Conservation (phyloP, 176 grass and related monocot genomes). For the Triticum urartu region DNA sequence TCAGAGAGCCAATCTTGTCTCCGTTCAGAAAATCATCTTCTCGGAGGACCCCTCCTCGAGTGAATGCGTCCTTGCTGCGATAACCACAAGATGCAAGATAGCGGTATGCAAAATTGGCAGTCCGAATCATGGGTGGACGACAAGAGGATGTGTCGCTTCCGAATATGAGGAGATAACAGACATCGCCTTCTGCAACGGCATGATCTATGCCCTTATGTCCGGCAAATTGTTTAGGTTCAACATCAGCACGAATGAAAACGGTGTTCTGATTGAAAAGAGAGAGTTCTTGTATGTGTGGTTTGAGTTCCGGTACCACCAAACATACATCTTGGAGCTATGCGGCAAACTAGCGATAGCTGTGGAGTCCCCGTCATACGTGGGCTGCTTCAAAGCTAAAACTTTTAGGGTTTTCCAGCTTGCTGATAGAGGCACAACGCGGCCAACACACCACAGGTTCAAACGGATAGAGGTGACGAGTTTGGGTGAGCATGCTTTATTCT, state of each 20-base stretch:
- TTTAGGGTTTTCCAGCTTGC: background rate
- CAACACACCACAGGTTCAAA: background rate
- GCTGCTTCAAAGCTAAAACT: background rate
- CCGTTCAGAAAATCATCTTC: background rate
- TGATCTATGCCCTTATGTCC: no score
- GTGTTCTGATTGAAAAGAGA: background rate
- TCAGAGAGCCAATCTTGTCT: background rate
- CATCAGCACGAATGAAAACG: no score
- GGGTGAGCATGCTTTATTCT: background rate
- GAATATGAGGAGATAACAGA: no score
- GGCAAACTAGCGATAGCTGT: background rate
- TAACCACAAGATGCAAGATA: background rate
- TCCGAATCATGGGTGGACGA: no score
- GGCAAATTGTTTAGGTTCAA: no score
- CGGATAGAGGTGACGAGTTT: background rate
- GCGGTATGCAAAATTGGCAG: background rate
- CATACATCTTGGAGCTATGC: background rate
- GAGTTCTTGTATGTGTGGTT: no score
- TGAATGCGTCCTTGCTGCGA: background rate
- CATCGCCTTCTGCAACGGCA: no score
- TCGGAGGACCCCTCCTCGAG: background rate
- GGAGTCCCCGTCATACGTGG: background rate
- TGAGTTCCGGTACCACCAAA: no score
- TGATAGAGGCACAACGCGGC: background rate
- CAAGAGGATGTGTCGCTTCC: no score